Evolutionary conservation across 441 rosid species (phyloP), one percentile per base, ranked within the genome.

Genomic region (Erodium moschatum): DNA sequence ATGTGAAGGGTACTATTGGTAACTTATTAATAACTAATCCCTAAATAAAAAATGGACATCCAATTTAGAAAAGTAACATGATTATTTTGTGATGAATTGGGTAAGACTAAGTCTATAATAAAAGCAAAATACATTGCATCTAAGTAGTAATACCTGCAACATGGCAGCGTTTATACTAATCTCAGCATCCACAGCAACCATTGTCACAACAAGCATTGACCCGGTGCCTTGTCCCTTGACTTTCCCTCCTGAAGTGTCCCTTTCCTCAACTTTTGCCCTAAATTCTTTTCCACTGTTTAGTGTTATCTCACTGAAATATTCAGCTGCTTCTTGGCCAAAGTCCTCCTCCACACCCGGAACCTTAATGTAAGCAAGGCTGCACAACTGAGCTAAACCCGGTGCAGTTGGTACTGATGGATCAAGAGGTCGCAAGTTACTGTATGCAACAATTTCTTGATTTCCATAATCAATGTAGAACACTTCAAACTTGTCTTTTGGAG

Each of bases 381-480:
- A 91, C 19, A 94, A 79, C 84, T 94, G 97, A 69, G 97, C 97
- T 63, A 91, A 90, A 54, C 88, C 87, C 27, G 97, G 84, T 20
- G 91, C 78, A 4, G 85, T 77, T 10, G 96, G 79, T 44, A 94
- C 84, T 35, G 97, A 85, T 52, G 90, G 78, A 15, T 89, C 99
- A 33, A 87, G 67, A 27, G 96, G 97, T 9, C 97, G 82, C 58
- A 94, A 70, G 40, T 77, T 84, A 68, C 85, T 80, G 82, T 87
- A 91, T 1, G 81, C 77, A 77, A 91, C 92, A 72, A 74, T 83
- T 81, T 94, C 99, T 78, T 94, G 96, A 80, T 94, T 94, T 48
- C 99, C 97, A 38, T 89, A 94, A 76, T 95, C 97, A 21, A 95
- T 81, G 76, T 95, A 92, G 82, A 92, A 92, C 73, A 92, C 98